Evolutionary conservation across 768 basidiomycete species (phyloP).

Genomic region (Leccinum arenicola): DNA sequence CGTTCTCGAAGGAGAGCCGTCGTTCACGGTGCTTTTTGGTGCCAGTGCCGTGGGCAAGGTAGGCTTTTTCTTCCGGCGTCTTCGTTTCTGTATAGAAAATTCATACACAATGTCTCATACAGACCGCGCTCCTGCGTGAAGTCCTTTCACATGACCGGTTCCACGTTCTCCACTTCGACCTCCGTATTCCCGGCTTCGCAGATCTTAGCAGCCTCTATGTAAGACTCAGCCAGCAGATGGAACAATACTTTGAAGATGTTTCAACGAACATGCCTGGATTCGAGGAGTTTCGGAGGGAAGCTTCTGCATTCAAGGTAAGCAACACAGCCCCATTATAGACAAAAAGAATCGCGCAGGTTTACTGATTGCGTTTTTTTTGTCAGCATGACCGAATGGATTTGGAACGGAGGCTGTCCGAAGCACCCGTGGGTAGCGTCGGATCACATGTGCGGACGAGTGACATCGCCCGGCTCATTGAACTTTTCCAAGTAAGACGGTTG

Average conservation of each 20-base stretch:
- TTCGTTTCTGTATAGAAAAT: background rate
- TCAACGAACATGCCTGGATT: slow-evolving; percentile 58
- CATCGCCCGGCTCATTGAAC: slow-evolving; percentile 78
- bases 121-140: slow-evolving; percentile 80
- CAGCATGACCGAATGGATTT: slow-evolving; percentile 78
- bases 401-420: slow-evolving; percentile 56
- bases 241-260: slow-evolving; percentile 71
- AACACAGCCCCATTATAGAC: background rate
- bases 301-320: slow-evolving; percentile 73
- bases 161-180: slow-evolving; percentile 81
- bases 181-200: slow-evolving; percentile 81
- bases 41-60: slow-evolving; percentile 84
- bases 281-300: slow-evolving; percentile 70
- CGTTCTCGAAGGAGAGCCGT: slow-evolving; percentile 62
- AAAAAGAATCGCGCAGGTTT: background rate
- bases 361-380: slow-evolving; percentile 5
- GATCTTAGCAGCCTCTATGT: slow-evolving; percentile 75
- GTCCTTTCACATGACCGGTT: slow-evolving; percentile 66
- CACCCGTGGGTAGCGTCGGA: slow-evolving; percentile 38
- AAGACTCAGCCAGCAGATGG: slow-evolving; percentile 78
- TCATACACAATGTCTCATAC: slow-evolving; percentile 1
- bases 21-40: slow-evolving; percentile 79
- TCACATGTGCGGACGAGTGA: slow-evolving; percentile 70
- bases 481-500: slow-evolving; percentile 58
- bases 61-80: background rate